Conservation (phyloP, 768 basidiomycete species). For the Rossbeevera mucosa region DNA sequence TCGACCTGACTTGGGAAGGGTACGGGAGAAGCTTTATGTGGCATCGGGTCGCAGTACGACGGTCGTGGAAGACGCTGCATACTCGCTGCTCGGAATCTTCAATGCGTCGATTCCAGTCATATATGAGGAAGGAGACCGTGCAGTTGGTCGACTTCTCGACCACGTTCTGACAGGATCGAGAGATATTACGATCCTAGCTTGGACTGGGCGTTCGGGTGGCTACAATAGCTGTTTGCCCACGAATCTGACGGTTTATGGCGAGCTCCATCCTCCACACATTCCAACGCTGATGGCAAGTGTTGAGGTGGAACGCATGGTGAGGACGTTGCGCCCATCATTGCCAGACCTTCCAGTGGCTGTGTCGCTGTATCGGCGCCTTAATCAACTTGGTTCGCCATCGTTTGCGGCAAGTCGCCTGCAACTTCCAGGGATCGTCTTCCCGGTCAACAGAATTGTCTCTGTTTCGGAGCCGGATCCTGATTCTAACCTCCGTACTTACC, state of each 20-base stretch:
- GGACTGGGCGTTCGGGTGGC: neutral
- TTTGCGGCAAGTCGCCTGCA: neutral
- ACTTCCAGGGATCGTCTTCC: neutral
- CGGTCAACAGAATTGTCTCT: neutral
- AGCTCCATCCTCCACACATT: neutral
- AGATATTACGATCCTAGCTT: neutral
- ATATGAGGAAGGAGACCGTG: neutral
- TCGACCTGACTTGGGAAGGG: neutral
- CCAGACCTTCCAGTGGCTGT: neutral
- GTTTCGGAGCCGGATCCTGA: neutral
- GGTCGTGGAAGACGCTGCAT: neutral
- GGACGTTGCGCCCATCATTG: neutral
- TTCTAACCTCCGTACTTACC: neutral
- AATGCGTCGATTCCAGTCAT: neutral
- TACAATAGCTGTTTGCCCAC: neutral
- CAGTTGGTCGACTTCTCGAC: neutral
- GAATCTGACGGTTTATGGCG: neutral
- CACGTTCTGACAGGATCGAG: neutral
- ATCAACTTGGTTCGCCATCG: neutral
- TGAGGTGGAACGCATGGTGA: neutral
- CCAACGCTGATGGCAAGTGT: neutral
- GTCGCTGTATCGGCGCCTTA: neutral
- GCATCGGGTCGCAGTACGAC: neutral
- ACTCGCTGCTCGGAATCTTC: neutral
- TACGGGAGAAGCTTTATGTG: neutral